phyloP scores from a whole-genome alignment of 148 eudicot genomes.

The Nyssa sinensis region DNA sequence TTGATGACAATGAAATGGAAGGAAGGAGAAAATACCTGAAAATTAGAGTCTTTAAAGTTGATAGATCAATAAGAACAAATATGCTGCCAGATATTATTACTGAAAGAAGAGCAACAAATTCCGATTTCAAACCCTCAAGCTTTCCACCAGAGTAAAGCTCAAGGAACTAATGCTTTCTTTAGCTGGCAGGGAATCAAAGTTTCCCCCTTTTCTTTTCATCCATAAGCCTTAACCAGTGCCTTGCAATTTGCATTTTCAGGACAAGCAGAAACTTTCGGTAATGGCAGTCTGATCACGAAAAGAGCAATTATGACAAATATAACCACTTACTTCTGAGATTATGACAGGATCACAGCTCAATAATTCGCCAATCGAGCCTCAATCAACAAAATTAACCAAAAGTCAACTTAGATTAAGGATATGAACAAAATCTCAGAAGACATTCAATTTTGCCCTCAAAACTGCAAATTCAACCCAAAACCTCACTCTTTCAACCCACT shows the following conservation, averaged over 20 bases:
- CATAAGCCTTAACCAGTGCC: conserved; percentile 23
- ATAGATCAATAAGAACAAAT: conserved; percentile 22
- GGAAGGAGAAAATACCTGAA: conserved; percentile 33
- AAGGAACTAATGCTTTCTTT: conserved; percentile 26
- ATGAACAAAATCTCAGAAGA: not conserved
- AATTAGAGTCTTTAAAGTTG: conserved; percentile 22
- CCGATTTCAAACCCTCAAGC: conserved; percentile 32
- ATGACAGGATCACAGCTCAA: conserved; percentile 8
- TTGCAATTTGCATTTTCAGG: conserved; percentile 16
- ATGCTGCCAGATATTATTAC: conserved; percentile 18
- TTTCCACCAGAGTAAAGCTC: conserved; percentile 29
- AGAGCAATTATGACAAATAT: conserved; percentile 14
- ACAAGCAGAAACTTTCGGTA: conserved; percentile 22
- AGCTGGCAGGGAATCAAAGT: conserved; percentile 40
- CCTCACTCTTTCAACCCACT: not conserved
- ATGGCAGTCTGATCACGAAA: conserved; percentile 25
- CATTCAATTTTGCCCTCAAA: conserved; percentile 4
- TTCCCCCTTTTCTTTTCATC: conserved; percentile 21
- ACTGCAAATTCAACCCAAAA: conserved; percentile 1
- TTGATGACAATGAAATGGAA: not conserved
- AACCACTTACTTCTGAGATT: conserved; percentile 5
- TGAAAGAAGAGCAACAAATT: conserved; percentile 19
- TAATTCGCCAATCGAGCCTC: conserved; percentile 14
- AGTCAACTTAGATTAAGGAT: conserved; percentile 7
- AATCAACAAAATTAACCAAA: conserved; percentile 8